Percentiles rank a stretch among this genome's conserved stretches.
Conservation (phyloP, 2,329 filamentous ascomycete genomes). For the Metarhizium album region DNA sequence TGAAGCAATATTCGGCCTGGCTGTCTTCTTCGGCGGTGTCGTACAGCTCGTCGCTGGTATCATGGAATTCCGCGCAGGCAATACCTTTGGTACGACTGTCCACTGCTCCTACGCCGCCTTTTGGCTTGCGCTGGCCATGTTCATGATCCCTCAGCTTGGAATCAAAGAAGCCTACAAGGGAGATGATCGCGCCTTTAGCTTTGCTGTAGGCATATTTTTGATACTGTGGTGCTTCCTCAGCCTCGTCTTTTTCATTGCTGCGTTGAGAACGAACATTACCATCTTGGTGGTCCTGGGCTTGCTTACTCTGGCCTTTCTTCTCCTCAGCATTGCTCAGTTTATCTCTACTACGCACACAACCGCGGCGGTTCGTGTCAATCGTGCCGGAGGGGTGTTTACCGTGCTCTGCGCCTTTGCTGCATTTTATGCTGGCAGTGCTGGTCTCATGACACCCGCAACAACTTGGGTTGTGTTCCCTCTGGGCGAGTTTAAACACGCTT, state of each 20-base stretch:
- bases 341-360: slow-evolving; percentile 24
- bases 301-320: slow-evolving; percentile 45
- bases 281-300: slow-evolving; percentile 48
- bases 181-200: slow-evolving; percentile 29
- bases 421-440: slow-evolving; percentile 29
- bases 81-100: slow-evolving; percentile 51
- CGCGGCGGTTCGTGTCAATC: slow-evolving; percentile 33
- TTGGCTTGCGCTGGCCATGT: slow-evolving; percentile 50
- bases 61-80: slow-evolving; percentile 40
- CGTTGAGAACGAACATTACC: slow-evolving; percentile 46
- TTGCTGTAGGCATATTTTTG: slow-evolving; percentile 45
- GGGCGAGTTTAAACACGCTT: slow-evolving; percentile 19
- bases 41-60: slow-evolving; percentile 60
- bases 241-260: slow-evolving; percentile 42
- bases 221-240: slow-evolving; percentile 52
- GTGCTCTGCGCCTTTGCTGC: slow-evolving; percentile 25
- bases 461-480: slow-evolving; percentile 31
- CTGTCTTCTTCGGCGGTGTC: slow-evolving; percentile 48
- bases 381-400: slow-evolving; percentile 27
- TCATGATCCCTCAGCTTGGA: slow-evolving; percentile 39
- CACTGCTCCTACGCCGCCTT: slow-evolving; percentile 52
- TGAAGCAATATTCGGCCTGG: slow-evolving; percentile 25
- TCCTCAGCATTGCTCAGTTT: slow-evolving; percentile 49
- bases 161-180: slow-evolving; percentile 35
- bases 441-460: slow-evolving; percentile 29